Evolutionary conservation across 1,284 basidiomycete genomes (phyloP), one percentile per base, ranked within the genome.

Genomic region (Neonothopanus nambi): DNA sequence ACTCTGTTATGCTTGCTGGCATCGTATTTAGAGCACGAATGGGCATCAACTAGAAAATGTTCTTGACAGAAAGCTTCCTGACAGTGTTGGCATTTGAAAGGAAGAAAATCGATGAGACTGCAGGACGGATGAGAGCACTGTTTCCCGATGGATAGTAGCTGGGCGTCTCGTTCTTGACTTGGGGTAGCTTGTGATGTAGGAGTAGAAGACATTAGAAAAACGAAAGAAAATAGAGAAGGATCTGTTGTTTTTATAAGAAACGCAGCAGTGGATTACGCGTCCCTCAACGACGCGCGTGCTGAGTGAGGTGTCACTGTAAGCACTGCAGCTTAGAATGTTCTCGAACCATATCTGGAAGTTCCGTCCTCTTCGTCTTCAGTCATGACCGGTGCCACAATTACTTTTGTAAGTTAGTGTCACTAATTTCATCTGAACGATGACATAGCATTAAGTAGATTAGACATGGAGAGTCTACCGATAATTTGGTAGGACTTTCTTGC

Each of bases 391-490:
- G 63, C 70, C 52, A 60, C 59, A 21, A 68, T 74, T 50, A 68
- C 70, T 5, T 64, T 74, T 51, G 72, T 73, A 55, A 63, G 70
- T 30, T 23, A 18, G 2, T 15, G 33, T 21, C 21, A 15, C 2
- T 24, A 6, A 17, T 13, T 28, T 4, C 17, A 5, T 35, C 8
- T 13, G 33, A 7, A 9, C 24, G 1, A 20, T 21, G 7, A 39
- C 18, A 23, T 33, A 12, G 20, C 18, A 21, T 20, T 18, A 12
- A 17, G 30, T 15, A 89, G 87, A 80, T 91, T 58, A 76, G 91
- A 57, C 91, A 93, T 67, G 91, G 86, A 43, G 89, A 93, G 65
- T 91, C 88, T 3, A 84, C 79, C 41, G 90, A 91, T 67, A 84
- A 83, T 59, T 58, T 82, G 60, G 84, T 84, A 53, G 24, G 20